Conservation (phyloP, 768 basidiomycete genomes). For the Trametes punicea region DNA sequence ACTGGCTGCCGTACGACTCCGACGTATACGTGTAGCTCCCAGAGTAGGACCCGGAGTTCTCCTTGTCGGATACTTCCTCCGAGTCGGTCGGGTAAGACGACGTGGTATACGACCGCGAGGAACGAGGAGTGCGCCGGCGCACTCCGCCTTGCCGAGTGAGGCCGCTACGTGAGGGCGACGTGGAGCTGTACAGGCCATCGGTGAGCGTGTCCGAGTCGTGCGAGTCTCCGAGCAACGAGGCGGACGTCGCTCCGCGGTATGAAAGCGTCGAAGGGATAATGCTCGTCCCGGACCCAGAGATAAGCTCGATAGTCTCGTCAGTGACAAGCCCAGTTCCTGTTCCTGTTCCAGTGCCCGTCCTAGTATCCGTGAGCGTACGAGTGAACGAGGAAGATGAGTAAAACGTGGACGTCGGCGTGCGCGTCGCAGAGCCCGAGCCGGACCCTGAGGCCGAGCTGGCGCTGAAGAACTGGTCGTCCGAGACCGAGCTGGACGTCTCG, state of each 20-base stretch:
- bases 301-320: slow-evolving; percentile 39
- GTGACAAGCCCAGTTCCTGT: slow-evolving; percentile 35
- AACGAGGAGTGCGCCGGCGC: slow-evolving; percentile 46
- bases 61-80: slow-evolving; percentile 57
- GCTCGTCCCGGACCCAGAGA: slow-evolving; percentile 42
- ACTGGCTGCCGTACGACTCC: slow-evolving; percentile 8
- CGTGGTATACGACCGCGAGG: slow-evolving; percentile 44
- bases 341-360: slow-evolving; percentile 26
- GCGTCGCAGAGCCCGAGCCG: slow-evolving; percentile 33
- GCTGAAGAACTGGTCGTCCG: slow-evolving; percentile 48
- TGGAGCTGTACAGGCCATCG: slow-evolving; percentile 33
- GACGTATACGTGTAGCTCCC: slow-evolving; percentile 17
- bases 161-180: slow-evolving; percentile 47
- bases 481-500: slow-evolving; percentile 29
- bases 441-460: slow-evolving; percentile 36
- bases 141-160: slow-evolving; percentile 59
- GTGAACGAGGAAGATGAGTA: slow-evolving; percentile 36
- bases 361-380: slow-evolving; percentile 23
- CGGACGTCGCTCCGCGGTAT: slow-evolving; percentile 48
- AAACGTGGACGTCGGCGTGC: slow-evolving; percentile 34
- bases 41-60: slow-evolving; percentile 38
- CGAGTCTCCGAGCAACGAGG: slow-evolving; percentile 56
- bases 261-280: slow-evolving; percentile 50
- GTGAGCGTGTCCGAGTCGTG: slow-evolving; percentile 46
- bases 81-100: slow-evolving; percentile 35